Evolutionary conservation across 345 rosid genomes (phyloP).

Genomic region (Microthlaspi erraticum): DNA sequence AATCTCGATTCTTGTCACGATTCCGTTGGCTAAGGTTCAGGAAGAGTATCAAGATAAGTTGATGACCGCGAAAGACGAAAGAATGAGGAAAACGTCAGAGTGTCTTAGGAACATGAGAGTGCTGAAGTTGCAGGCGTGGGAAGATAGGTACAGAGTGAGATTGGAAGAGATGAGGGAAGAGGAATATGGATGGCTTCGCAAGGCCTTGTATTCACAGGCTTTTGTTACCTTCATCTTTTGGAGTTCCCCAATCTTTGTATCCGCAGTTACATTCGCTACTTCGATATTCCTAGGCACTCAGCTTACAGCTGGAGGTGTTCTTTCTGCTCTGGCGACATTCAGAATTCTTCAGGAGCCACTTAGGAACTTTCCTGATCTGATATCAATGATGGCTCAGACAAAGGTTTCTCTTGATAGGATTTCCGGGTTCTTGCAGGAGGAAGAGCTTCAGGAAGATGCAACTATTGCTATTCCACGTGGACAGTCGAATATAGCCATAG

Average conservation of each 20-base stretch:
- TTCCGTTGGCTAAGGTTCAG: constrained; percentile 88
- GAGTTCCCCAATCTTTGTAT: constrained; percentile 99
- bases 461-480: constrained; percentile 79
- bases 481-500: constrained; percentile 67
- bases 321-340: constrained; percentile 98
- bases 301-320: constrained; percentile 98
- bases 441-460: constrained; percentile 95
- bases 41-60: constrained; percentile 96
- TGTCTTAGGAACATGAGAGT: constrained; percentile 98
- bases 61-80: constrained; percentile 98
- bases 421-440: constrained; percentile 95
- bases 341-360: constrained; percentile 99
- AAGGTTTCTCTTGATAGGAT: constrained; percentile 98
- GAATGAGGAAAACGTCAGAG: constrained; percentile 99
- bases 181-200: constrained; percentile 91
- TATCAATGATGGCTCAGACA: constrained; percentile 99
- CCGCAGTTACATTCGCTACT: constrained; percentile 92
- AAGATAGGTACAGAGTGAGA: constrained; percentile 76
- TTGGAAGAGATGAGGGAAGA: constrained; percentile 93
- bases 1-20: constrained; percentile 77
- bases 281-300: constrained; percentile 81
- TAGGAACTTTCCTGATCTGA: constrained; percentile 97
- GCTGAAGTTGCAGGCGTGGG: constrained; percentile 99
- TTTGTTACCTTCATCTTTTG: constrained; percentile 95
- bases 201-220: constrained; percentile 97